Base-by-base conservation (phyloP, 306 rosid species). In the Gynostemma pentaphyllum region DNA sequence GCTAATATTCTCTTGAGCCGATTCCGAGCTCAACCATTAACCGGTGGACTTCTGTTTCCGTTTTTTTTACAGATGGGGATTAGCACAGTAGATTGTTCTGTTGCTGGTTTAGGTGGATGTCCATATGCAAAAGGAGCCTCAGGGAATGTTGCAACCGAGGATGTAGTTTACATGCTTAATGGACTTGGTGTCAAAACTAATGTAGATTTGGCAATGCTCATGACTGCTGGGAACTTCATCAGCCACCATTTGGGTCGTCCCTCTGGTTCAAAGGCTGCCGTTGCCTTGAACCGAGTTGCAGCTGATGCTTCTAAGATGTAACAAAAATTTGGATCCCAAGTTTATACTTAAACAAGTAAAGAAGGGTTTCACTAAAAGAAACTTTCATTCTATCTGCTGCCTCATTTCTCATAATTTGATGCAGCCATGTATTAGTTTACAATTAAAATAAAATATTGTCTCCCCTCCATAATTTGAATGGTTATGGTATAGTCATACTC, bases 101-200 rank as follows among this genome's bases (percentile, higher is more conserved):
- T 78, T 42, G 63, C 94, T 15, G 88, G 88, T 52, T 72, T 85
- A 30, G 92, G 92, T 4, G 92, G 92, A 18, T 85, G 92, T 59
- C 92, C 92, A 9, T 82, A 82, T 62, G 94, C 94, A 3, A 80
- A 78, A 62, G 94, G 94, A 76, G 94, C 88, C 60, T 76, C 88
- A 0, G 88, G 88, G 57, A 87, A 90, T 46, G 90, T 88, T 29
- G 88, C 96, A 13, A 86, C 90, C 14, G 98, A 88, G 80, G 98
- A 92, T 74, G 98, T 92, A 36, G 87, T 92, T 39, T 92, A 92
- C 84, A 83, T 83, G 98, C 86, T 88, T 47, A 76, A 78, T 64
- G 98, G 92, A 4, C 82, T 88, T 26, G 95, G 96, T 68, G 76
- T 92, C 10, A 73, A 81, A 70, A 92, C 95, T 50, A 81, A 82